A percentile compares a stretch with the other conserved stretches of the same genome.
These are phyloP conservation scores for Elongisporangium prolatum DNA, from an alignment of 352 stramenopile species.

Conservation along the genomic window DNA sequence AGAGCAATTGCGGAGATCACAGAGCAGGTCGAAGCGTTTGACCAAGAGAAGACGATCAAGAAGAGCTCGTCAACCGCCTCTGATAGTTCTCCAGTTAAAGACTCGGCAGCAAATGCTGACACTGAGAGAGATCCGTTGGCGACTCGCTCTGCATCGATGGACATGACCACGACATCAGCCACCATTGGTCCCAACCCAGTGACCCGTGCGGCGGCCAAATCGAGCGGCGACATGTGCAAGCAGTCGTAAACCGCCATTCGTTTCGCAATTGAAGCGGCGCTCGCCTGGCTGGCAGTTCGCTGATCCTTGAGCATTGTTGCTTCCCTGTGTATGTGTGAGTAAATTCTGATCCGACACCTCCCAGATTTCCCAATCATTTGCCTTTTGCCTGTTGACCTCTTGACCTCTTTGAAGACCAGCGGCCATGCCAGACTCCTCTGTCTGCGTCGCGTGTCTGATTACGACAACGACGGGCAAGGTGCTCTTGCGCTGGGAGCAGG, in stretches of 20 bases:
- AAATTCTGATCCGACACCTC: neutral
- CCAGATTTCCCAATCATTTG: too few species aligned
- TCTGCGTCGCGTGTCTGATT: slow-evolving; percentile 36
- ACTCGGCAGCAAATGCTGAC: neutral
- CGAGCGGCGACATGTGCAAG: slow-evolving; percentile 32
- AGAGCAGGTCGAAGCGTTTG: slow-evolving; percentile 28
- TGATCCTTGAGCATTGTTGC: neutral
- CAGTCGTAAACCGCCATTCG: slow-evolving; percentile 12
- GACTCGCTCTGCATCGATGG: slow-evolving; percentile 11
- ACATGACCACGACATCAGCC: slow-evolving; percentile 11
- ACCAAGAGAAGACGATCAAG: slow-evolving; percentile 13
- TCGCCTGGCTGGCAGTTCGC: neutral
- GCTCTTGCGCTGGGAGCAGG: slow-evolving; percentile 41
- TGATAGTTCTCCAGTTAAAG: neutral
- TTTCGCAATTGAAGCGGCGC: neutral
- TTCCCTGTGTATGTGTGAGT: neutral
- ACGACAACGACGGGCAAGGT: slow-evolving; percentile 41
- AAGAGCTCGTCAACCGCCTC: neutral
- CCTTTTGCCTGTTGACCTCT: slow-evolving; percentile 15
- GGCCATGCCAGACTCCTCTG: slow-evolving; percentile 4
- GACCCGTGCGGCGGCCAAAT: slow-evolving; percentile 19
- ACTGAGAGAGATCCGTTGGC: neutral
- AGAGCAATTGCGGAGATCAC: slow-evolving; percentile 24
- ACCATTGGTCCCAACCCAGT: slow-evolving; percentile 10
- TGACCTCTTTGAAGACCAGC: slow-evolving; percentile 13